A percentile compares a stretch with the other conserved stretches of the same genome.
Evolutionary conservation across 176 grass and related monocot species (phyloP).

Genomic region (Raddia distichophylla): DNA sequence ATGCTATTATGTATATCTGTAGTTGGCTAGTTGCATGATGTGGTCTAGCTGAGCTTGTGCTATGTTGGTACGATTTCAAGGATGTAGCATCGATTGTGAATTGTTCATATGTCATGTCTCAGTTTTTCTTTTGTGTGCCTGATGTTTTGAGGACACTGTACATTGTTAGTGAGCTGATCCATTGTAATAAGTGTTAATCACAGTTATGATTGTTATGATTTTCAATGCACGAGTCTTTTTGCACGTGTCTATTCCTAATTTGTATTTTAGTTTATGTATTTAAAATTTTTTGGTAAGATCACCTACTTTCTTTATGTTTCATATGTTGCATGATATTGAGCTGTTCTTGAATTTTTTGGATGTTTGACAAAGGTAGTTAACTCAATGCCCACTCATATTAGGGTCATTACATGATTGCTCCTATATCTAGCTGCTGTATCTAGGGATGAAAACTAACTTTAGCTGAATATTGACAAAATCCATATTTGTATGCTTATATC

Average conservation of each 20-base stretch:
- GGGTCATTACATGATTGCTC: neutral
- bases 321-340: neutral
- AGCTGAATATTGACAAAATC: neutral
- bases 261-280: neutral
- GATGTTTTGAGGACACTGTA: neutral
- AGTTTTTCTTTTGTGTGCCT: neutral
- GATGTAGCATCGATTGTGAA: neutral
- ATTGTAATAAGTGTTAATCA: neutral
- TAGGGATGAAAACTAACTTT: constrained; percentile 17
- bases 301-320: neutral
- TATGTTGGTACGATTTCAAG: neutral
- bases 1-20: neutral
- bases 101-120: neutral
- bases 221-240: neutral
- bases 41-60: neutral
- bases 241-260: neutral
- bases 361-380: neutral
- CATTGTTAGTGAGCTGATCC: neutral
- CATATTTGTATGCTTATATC: constrained; percentile 9
- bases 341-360: neutral
- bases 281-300: neutral
- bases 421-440: neutral
- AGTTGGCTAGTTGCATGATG: neutral
- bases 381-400: neutral
- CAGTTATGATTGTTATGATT: neutral